phyloP scores from a whole-genome alignment of 2,329 filamentous ascomycete species.

The Coniochaeta hoffmannii region DNA sequence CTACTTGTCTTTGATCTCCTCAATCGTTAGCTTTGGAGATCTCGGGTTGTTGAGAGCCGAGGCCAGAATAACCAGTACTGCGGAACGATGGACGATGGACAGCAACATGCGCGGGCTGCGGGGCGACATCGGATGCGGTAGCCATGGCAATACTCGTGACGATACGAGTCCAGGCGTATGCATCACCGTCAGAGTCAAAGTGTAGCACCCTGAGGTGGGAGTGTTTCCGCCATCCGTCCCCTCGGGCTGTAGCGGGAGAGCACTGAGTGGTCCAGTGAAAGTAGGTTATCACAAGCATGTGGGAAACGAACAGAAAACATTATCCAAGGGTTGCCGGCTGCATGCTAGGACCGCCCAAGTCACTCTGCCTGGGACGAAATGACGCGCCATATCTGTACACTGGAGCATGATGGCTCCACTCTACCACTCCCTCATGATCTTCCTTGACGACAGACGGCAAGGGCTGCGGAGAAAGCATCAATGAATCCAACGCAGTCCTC shows the following conservation, averaged over 20 bases:
- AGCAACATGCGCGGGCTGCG: not conserved
- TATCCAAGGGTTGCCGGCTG: not conserved
- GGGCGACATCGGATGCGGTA: not conserved
- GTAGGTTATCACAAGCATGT: no score
- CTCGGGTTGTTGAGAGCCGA: not conserved
- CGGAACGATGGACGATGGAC: not conserved
- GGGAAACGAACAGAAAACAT: not conserved
- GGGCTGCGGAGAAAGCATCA: constrained; percentile 23
- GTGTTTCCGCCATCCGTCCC: no score
- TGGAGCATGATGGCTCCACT: not conserved
- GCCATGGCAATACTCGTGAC: no score
- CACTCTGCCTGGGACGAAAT: not conserved
- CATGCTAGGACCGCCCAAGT: not conserved
- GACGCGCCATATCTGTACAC: not conserved
- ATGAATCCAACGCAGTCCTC: constrained; percentile 56
- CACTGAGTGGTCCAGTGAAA: no score
- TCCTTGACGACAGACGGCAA: constrained; percentile 7
- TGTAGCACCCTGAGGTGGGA: no score
- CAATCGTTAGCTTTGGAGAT: not conserved
- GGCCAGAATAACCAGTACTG: no score
- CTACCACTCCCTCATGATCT: not conserved
- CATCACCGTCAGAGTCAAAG: no score
- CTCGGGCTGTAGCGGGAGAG: no score
- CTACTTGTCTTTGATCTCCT: not conserved
- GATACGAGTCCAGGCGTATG: no score